Evolutionary conservation across 1,284 basidiomycete species (phyloP).

Genomic region (Austroboletus niveus): DNA sequence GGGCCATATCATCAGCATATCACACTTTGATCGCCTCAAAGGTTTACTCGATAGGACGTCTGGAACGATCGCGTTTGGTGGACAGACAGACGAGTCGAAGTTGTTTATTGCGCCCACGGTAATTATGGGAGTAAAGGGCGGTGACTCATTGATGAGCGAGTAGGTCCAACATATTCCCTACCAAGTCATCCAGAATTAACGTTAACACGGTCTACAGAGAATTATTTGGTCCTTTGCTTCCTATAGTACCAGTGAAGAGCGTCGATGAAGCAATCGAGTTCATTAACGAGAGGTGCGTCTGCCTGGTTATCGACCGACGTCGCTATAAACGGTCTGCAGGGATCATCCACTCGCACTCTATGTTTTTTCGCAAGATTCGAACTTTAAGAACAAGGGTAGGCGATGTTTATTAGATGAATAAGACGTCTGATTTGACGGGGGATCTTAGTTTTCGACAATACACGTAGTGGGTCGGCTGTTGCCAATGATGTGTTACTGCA

Average conservation of each 20-base stretch:
- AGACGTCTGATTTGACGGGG: constrained; percentile 4
- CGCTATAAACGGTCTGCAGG: constrained; percentile 33
- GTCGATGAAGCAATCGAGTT: constrained; percentile 73
- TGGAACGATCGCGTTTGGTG: constrained; percentile 72
- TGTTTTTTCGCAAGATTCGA: constrained; percentile 63
- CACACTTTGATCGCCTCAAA: constrained; percentile 63
- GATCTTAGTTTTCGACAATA: constrained; percentile 57
- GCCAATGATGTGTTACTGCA: constrained; percentile 63
- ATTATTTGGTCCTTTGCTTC: constrained; percentile 76
- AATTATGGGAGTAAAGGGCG: constrained; percentile 57
- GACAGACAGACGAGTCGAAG: constrained; percentile 56
- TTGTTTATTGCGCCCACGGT: constrained; percentile 70
- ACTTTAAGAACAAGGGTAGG: constrained; percentile 61
- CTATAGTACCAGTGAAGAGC: constrained; percentile 72
- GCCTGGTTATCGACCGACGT: not conserved
- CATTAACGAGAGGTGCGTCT: constrained; percentile 56
- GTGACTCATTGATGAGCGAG: constrained; percentile 79
- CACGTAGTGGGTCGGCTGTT: constrained; percentile 63
- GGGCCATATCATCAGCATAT: constrained; percentile 48
- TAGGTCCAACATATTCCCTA: constrained; percentile 31
- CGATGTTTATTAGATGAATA: not conserved
- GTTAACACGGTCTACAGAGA: constrained; percentile 40
- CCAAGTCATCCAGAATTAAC: too few species aligned
- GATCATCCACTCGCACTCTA: constrained; percentile 80
- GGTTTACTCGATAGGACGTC: constrained; percentile 64